Evolutionary conservation across 2,329 filamentous ascomycete species (phyloP), one percentile per base, ranked within the genome.

Genomic region (Penicillium nordicum): DNA sequence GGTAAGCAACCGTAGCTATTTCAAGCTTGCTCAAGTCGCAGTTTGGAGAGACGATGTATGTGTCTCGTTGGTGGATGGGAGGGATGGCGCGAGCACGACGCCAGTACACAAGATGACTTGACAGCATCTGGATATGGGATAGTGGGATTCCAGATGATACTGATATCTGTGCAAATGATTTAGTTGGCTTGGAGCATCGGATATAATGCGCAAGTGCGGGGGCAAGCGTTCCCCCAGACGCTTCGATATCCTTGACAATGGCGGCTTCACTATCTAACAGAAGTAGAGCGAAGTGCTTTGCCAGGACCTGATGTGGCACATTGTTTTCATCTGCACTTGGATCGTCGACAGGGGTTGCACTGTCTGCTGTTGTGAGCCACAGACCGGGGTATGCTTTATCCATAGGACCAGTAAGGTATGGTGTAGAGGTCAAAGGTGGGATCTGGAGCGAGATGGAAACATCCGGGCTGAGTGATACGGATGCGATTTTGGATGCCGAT

Each of bases 41-140:
- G 70, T 96, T 95, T 0, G 93, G 92, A 1, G 90, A 95, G 29
- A 97, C 84, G 34, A 97, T 88, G 73, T 97, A 99, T 11, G 88
- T 88, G 70, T 97, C 92, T 46, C 92, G 84, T 42, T 89, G 88
- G 68, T 97, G 92, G 6, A 99, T 83, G 0, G 94, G 94, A 5
- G 91, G 89, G 40, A 97, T 93, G 16, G 93, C 88, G 58, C 95
- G 89, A 45, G 93, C 94, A 55, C 92, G 88, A 25, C 94, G 87
- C 92, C 93, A 97, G 76, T 95, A 96, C 59, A 97, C 92, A 60
- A 99, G 88, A 76, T 97, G 94, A 56, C 90, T 89, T 10, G 92
- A 92, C 60, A 96, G 89, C 64, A 90, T 88, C 61, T 93, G 88
- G 60, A 97, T 88, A 64, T 96, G 90, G 32, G 85, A 82, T 1